phyloP scores from a whole-genome alignment of 164 flowering plant genomes.

The Akebia trifoliata region DNA sequence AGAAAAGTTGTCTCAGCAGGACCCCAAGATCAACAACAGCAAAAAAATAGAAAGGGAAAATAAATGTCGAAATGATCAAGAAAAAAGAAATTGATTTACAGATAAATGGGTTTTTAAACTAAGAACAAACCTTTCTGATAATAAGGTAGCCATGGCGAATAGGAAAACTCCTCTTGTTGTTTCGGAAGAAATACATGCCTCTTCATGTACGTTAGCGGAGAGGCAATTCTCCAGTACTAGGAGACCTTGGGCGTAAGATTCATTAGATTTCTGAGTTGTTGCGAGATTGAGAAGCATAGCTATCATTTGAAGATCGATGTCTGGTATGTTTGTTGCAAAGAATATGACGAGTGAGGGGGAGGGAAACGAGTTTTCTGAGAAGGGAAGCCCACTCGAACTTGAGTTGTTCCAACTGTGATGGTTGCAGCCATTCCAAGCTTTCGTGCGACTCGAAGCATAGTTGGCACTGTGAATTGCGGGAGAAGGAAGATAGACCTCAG shows the following conservation, averaged over 20 bases:
- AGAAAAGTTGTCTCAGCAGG: no score
- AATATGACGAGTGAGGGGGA: slow-evolving; percentile 21
- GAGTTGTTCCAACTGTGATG: slow-evolving; percentile 4
- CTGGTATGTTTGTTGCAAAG: slow-evolving; percentile 18
- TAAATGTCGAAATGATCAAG: slow-evolving; percentile 1
- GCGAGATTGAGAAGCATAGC: slow-evolving; percentile 65
- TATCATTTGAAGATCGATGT: slow-evolving; percentile 55
- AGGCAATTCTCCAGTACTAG: slow-evolving; percentile 80
- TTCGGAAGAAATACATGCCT: slow-evolving; percentile 14
- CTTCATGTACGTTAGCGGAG: slow-evolving; percentile 40
- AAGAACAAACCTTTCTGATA: slow-evolving; percentile 53
- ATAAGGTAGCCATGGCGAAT: slow-evolving; percentile 71
- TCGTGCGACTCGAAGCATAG: slow-evolving; percentile 25
- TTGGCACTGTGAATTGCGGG: no score
- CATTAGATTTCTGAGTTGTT: slow-evolving; percentile 73
- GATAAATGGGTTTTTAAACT: neutral
- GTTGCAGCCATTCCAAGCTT: slow-evolving; percentile 17
- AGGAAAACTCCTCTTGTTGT: slow-evolving; percentile 51
- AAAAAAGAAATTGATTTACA: no score
- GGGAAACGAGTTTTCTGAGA: neutral
- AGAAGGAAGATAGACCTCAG: no score
- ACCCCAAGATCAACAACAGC: no score
- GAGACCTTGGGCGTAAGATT: slow-evolving; percentile 59
- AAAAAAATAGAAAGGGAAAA: no score
- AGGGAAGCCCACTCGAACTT: neutral